A percentile compares a stretch with the other conserved stretches of the same genome.
Evolutionary conservation across 176 grass and related monocot genomes (phyloP).

Genomic region (Lolium rigidum): DNA sequence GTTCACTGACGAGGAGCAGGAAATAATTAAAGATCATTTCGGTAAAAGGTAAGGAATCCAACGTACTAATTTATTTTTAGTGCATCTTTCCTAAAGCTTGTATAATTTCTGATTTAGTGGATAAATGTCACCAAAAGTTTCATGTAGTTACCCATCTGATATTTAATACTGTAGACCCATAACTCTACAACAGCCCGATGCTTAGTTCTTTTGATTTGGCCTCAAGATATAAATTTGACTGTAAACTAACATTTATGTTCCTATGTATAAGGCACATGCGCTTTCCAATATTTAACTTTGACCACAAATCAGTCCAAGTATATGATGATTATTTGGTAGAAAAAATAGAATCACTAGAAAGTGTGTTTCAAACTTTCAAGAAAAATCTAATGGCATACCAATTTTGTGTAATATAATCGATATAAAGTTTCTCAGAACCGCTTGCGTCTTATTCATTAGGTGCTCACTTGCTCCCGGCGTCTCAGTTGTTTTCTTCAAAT

Average conservation of each 20-base stretch:
- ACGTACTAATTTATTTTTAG: conserved; percentile 15
- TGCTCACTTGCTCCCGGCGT: not conserved
- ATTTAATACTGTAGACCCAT: conserved; percentile 6
- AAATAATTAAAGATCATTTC: conserved; percentile 42
- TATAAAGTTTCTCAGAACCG: too few relatives aligned
- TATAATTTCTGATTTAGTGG: not conserved
- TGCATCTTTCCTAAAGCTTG: not conserved
- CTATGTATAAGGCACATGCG: too few relatives aligned
- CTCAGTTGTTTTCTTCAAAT: not conserved
- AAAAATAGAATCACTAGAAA: too few relatives aligned
- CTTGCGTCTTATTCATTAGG: not conserved
- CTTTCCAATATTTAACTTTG: too few relatives aligned
- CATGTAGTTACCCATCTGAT: not conserved
- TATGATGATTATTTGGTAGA: too few relatives aligned
- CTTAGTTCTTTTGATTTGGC: not conserved
- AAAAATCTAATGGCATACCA: too few relatives aligned
- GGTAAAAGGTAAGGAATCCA: conserved; percentile 37
- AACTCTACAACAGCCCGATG: not conserved
- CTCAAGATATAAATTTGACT: not conserved
- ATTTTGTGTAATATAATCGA: too few relatives aligned
- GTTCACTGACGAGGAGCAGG: conserved; percentile 50
- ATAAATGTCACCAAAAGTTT: not conserved
- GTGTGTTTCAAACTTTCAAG: too few relatives aligned
- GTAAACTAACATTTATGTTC: not conserved
- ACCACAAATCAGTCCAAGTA: too few relatives aligned